phyloP scores from a whole-genome alignment of 768 basidiomycete species.

The Albatrellus ellisii region DNA sequence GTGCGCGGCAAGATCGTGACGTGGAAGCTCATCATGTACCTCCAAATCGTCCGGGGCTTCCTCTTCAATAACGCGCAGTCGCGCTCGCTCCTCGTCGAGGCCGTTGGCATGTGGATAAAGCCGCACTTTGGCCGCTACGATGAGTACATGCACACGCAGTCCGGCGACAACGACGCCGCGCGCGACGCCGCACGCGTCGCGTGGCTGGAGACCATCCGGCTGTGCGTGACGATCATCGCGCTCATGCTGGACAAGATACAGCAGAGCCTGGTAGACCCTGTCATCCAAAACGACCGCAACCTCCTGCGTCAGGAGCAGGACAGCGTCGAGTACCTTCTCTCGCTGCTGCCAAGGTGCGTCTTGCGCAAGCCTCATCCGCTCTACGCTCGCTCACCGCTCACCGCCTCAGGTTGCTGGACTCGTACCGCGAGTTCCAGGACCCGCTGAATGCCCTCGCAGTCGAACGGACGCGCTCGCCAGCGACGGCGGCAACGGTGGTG shows the following conservation, averaged over 20 bases:
- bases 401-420: conserved; percentile 57
- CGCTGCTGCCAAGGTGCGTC: conserved; percentile 71
- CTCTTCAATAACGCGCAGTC: conserved; percentile 76
- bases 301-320: conserved; percentile 74
- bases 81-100: conserved; percentile 70
- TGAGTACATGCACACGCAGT: conserved; percentile 51
- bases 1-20: conserved; percentile 81
- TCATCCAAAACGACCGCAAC: conserved; percentile 44
- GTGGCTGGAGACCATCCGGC: conserved; percentile 85
- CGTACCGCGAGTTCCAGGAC: conserved; percentile 74
- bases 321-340: conserved; percentile 77
- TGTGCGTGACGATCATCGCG: conserved; percentile 80
- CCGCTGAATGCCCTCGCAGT: conserved; percentile 55
- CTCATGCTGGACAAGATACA: conserved; percentile 87
- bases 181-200: conserved; percentile 66
- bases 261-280: conserved; percentile 59
- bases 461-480: conserved; percentile 46
- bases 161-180: conserved; percentile 51
- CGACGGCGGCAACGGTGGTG: conserved; percentile 39
- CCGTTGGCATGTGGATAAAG: conserved; percentile 88
- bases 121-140: conserved; percentile 90
- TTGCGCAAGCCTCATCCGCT: neutral
- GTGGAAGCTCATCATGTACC: conserved; percentile 89
- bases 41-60: conserved; percentile 83
- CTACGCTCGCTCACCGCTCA: conserved; percentile 1